Base-by-base conservation (phyloP, 169 alveolate species). In the Besnoitia besnoiti region DNA sequence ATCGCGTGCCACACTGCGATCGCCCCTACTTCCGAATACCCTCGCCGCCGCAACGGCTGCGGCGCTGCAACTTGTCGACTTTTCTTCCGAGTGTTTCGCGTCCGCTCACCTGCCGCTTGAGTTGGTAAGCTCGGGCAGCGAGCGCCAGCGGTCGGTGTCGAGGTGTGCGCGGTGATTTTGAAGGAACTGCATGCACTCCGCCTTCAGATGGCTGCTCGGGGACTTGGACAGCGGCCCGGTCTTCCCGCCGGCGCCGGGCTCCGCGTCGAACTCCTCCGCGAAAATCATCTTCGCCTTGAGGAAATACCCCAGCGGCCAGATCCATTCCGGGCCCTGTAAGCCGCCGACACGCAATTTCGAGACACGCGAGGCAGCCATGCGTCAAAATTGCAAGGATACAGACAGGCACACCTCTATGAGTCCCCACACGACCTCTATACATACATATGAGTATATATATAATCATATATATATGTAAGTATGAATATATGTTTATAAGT, bases 301-400 rank as follows among this genome's bases (percentile, higher is more conserved):
- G 92, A 94, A 98, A 92, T 95, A 97, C 27, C 99, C 99, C 84
- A 96, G 49, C 21, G 98, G 98, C 99, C 99, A 98, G 16, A 98
- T 96, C 99, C 99, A 98, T 91, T 98, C 99, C n/a, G 99, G 99
- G 4, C 99, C 99, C 94, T 98, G 96, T 61, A 87, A 8, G 0
- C 44, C 44, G 89, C 73, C 3, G 47, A 35, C 12, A 21, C 37
- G 61, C 14, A 33, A 80, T 1, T n/a, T 16, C 47, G 39, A 30
- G 77, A 14, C 80, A 67, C 40, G 19, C 80, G 7, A 1, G 10
- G 39, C 10, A 1, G 44, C 47, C 47, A 67, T 10, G 37, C 77
- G 14, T n/a, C 40, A 19, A 7, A 61, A 10, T 19, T 5, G 37
- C 5, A 61, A n/a, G 21, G n/a, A n/a, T n/a, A n/a, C n/a, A n/a